These are phyloP conservation scores for Arctium minus DNA, from an alignment of 129 eudicot species.

Conservation along the genomic window DNA sequence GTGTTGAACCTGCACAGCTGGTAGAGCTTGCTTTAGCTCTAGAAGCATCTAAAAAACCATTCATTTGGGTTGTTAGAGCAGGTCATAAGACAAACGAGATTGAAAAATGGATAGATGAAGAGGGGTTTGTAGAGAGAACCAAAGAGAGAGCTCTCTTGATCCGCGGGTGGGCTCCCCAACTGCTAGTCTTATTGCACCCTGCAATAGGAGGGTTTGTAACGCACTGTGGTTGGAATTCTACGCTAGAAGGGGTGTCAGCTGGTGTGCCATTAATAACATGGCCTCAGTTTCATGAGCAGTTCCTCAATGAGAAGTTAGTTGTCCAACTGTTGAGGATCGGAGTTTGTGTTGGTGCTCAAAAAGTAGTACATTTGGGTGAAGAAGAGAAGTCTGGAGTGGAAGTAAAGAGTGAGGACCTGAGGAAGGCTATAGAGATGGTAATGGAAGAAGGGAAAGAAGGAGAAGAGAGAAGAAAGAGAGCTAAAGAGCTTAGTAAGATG, in stretches of 20 bases:
- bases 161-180: slow-evolving; percentile 73
- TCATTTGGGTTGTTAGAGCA: slow-evolving; percentile 42
- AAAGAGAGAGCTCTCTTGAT: slow-evolving; percentile 43
- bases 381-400: slow-evolving; percentile 21
- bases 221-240: slow-evolving; percentile 78
- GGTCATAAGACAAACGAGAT: slow-evolving; percentile 21
- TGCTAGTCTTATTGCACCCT: slow-evolving; percentile 45
- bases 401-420: slow-evolving; percentile 28
- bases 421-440: slow-evolving; percentile 25
- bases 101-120: slow-evolving; percentile 40
- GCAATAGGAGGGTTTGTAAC: slow-evolving; percentile 59
- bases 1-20: slow-evolving; percentile 26
- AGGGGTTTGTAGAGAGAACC: slow-evolving; percentile 47
- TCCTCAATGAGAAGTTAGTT: slow-evolving; percentile 44
- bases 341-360: slow-evolving; percentile 39
- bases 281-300: slow-evolving; percentile 64
- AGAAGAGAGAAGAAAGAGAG: slow-evolving; percentile 33
- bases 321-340: slow-evolving; percentile 45
- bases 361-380: slow-evolving; percentile 12
- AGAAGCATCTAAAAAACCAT: slow-evolving; percentile 31
- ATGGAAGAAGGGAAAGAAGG: slow-evolving; percentile 37
- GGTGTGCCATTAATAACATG: slow-evolving; percentile 67
- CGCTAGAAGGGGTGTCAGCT: slow-evolving; percentile 46
- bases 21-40: slow-evolving; percentile 43
- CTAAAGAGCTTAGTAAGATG: slow-evolving; percentile 14